phyloP scores from a whole-genome alignment of 1,284 basidiomycete species.

The Coniferiporia weirii region DNA sequence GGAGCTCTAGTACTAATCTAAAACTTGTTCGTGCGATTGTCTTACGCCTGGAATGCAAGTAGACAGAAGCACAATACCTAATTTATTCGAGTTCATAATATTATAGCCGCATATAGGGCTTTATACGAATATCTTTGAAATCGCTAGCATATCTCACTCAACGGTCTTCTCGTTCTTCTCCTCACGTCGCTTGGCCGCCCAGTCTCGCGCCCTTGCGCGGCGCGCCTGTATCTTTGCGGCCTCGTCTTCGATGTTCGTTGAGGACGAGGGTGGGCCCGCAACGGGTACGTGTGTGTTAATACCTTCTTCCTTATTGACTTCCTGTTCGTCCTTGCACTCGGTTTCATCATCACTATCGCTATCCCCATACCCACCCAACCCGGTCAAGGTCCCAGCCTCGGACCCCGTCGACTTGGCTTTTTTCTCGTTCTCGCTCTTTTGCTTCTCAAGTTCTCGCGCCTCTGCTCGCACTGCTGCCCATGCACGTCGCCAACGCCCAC shows the following conservation, averaged over 20 bases:
- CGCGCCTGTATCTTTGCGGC: constrained; percentile 43
- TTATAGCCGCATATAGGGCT: not conserved
- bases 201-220: constrained; percentile 48
- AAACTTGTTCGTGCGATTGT: not conserved
- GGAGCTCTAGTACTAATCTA: constrained; percentile 19
- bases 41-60: not conserved
- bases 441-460: constrained; percentile 33
- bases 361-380: constrained; percentile 55
- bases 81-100: not conserved
- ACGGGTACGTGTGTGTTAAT: not conserved
- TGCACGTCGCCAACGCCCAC: constrained; percentile 61
- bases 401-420: constrained; percentile 22
- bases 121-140: not conserved
- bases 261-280: not conserved
- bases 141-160: not conserved
- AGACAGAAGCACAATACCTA: not conserved
- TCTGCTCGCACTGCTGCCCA: constrained; percentile 50
- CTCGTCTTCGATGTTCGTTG: constrained; percentile 18
- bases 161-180: not conserved
- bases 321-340: constrained; percentile 16
- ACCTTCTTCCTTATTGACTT: not conserved
- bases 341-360: constrained; percentile 36
- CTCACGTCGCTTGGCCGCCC: constrained; percentile 43
- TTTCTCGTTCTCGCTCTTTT: constrained; percentile 24
- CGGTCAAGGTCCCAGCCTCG: constrained; percentile 35